These are phyloP conservation scores for Aspergillus bridgeri DNA, from an alignment of 495 filamentous ascomycete species.

Conservation along the genomic window DNA sequence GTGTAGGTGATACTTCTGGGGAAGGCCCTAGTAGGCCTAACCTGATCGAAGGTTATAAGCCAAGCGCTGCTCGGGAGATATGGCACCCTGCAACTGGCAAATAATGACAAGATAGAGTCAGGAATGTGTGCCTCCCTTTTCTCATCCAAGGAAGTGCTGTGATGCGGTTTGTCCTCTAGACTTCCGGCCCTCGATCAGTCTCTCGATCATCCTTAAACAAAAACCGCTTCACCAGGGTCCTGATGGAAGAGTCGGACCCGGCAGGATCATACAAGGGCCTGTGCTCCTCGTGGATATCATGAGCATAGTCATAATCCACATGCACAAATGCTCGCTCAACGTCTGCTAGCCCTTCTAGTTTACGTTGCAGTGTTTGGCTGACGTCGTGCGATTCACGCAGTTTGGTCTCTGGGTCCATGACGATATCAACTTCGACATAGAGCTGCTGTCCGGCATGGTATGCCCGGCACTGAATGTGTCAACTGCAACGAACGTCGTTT, in stretches of 20 bases:
- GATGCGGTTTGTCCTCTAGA: too few species aligned
- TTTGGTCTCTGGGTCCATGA: constrained; percentile 50
- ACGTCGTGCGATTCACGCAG: constrained; percentile 54
- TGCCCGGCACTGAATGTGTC: constrained; percentile 29
- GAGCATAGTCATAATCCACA: constrained; percentile 42
- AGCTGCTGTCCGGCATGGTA: constrained; percentile 55
- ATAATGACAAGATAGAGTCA: too few species aligned
- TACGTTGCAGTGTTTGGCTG: constrained; percentile 49
- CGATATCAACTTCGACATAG: constrained; percentile 57
- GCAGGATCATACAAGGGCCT: constrained; percentile 46
- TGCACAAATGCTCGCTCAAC: constrained; percentile 57
- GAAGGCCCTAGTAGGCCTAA: too few species aligned
- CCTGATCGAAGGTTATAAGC: too few species aligned
- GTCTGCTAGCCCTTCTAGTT: constrained; percentile 50
- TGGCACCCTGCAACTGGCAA: too few species aligned
- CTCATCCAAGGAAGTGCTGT: too few species aligned
- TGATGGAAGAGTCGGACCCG: constrained; percentile 10
- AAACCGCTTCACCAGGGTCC: background rate
- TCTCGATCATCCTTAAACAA: background rate
- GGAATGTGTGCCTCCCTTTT: too few species aligned
- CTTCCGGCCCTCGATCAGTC: background rate
- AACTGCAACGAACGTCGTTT: background rate
- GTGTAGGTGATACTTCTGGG: too few species aligned
- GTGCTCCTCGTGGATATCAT: constrained; percentile 51
- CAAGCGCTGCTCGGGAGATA: too few species aligned